Percentiles rank a stretch among this genome's conserved stretches.
Conservation (phyloP, 495 filamentous ascomycete genomes). For the Articulospora tetracladia region DNA sequence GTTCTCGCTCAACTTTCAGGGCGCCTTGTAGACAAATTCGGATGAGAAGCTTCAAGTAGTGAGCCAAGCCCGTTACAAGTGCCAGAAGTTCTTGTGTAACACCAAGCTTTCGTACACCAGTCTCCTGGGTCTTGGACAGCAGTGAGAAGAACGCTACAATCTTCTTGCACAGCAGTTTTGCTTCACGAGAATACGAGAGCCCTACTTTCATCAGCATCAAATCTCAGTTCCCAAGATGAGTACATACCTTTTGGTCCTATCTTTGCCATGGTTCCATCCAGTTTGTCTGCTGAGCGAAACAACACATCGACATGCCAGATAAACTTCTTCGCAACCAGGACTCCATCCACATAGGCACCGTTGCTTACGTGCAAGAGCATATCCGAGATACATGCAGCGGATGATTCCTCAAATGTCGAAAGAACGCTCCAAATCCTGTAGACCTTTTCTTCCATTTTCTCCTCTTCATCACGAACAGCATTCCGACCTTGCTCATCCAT, state of each 20-base stretch:
- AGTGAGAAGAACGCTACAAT: constrained; percentile 97
- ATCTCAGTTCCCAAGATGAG: neutral
- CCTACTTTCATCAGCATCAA: constrained; percentile 43
- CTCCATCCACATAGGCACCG: constrained; percentile 90
- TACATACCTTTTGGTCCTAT: constrained; percentile 69
- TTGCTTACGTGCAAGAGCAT: constrained; percentile 99
- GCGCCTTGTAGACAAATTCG: constrained; percentile 94
- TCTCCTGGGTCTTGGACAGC: constrained; percentile 89
- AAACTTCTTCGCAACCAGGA: constrained; percentile 93
- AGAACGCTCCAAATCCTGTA: constrained; percentile 98
- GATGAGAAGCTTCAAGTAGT: constrained; percentile 97
- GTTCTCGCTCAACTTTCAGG: constrained; percentile 85
- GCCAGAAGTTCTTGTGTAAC: constrained; percentile 96
- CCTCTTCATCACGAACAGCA: constrained; percentile 77
- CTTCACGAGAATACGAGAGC: constrained; percentile 86
- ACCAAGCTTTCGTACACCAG: constrained; percentile 79
- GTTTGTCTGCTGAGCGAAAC: constrained; percentile 81
- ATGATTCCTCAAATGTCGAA: constrained; percentile 95
- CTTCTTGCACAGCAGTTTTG: constrained; percentile 98
- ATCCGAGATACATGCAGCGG: constrained; percentile 96
- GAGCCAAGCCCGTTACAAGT: constrained; percentile 92
- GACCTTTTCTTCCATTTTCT: constrained; percentile 95
- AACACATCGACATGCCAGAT: constrained; percentile 94
- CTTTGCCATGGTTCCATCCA: constrained; percentile 67
- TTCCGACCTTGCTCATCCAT: constrained; percentile 73